phyloP scores from a whole-genome alignment of 768 basidiomycete species.

The Neoboletus magnificus region DNA sequence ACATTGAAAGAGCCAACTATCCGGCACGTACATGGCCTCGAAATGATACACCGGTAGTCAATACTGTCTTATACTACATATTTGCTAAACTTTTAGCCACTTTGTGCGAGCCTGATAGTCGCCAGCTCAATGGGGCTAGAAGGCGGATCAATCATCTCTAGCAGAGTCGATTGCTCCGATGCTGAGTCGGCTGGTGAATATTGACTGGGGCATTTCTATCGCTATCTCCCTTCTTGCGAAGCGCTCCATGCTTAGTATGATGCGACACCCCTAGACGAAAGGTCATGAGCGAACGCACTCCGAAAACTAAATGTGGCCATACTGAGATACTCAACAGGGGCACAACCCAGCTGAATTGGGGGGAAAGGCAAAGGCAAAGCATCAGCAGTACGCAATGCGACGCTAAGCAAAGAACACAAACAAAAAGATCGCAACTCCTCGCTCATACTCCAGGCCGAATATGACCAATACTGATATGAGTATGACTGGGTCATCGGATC shows the following conservation, averaged over 20 bases:
- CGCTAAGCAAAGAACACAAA: background rate
- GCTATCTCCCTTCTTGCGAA: too few relatives aligned
- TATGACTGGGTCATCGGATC: conserved; percentile 1
- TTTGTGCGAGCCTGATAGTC: background rate
- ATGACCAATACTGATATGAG: background rate
- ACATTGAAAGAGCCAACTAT: too few relatives aligned
- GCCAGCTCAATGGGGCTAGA: background rate
- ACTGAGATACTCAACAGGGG: too few relatives aligned
- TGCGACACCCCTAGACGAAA: too few relatives aligned
- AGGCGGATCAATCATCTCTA: background rate
- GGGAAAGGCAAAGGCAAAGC: too few relatives aligned
- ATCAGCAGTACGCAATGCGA: too few relatives aligned
- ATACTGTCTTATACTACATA: background rate
- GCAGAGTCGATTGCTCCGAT: background rate
- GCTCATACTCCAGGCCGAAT: background rate
- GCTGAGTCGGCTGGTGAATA: conserved; percentile 14
- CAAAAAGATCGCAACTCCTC: background rate
- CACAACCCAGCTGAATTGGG: too few relatives aligned
- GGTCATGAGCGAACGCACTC: too few relatives aligned
- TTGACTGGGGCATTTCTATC: too few relatives aligned
- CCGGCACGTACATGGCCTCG: background rate
- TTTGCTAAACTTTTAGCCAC: background rate
- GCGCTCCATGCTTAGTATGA: too few relatives aligned
- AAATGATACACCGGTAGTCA: background rate
- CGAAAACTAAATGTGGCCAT: too few relatives aligned